phyloP scores from a whole-genome alignment of 139 green algal species.

The Chlorella sorokiniana region DNA sequence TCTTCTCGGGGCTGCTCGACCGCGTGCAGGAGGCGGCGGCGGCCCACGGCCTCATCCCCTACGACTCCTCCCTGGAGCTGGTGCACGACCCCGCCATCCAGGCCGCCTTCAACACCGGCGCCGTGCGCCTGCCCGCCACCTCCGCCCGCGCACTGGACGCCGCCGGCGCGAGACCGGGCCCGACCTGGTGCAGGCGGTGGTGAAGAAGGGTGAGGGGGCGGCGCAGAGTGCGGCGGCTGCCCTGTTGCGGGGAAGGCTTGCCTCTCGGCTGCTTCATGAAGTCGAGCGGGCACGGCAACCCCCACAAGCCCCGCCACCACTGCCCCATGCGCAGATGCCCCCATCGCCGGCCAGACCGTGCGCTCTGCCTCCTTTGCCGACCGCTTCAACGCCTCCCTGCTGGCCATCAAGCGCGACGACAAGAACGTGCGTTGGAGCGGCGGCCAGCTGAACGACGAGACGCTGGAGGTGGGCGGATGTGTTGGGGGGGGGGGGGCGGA shows the following conservation, averaged over 20 bases:
- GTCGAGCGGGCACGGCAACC: background rate
- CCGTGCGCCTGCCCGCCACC: background rate
- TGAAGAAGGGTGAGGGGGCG: background rate
- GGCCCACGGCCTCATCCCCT: background rate
- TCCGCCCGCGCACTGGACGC: background rate
- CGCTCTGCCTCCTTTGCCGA: conserved; percentile 51
- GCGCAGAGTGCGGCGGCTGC: background rate
- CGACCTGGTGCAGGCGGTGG: background rate
- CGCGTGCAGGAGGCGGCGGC: background rate
- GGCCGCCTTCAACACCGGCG: conserved; percentile 11
- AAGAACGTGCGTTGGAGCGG: conserved; percentile 25
- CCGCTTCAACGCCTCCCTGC: conserved; percentile 63
- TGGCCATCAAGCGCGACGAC: conserved; percentile 67
- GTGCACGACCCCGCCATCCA: conserved; percentile 8
- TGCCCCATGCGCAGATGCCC: background rate
- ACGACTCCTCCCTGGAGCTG: conserved; percentile 1
- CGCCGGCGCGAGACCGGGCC: background rate
- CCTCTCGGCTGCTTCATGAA: background rate
- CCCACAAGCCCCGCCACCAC: background rate
- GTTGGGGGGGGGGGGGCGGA: background rate
- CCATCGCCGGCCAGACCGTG: conserved; percentile 48
- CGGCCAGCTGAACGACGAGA: conserved; percentile 62
- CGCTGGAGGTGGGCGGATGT: conserved; percentile 34
- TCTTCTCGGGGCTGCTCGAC: conserved; percentile 22
- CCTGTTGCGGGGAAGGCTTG: no score